Evolutionary conservation across 306 rosid genomes (phyloP), one percentile per base, ranked within the genome.

Genomic region (Sechiopsis laciniata): DNA sequence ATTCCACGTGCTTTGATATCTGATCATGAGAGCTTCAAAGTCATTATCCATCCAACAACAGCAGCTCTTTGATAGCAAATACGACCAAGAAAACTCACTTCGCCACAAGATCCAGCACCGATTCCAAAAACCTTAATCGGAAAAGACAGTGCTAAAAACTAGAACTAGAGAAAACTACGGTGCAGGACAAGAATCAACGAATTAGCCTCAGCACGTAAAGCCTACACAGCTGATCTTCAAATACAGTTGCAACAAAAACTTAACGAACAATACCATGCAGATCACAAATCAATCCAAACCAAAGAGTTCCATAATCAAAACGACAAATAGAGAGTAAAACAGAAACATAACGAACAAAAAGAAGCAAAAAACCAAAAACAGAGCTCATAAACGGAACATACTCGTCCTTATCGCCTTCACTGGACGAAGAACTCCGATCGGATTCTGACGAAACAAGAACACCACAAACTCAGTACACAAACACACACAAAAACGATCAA

Each of bases 361-460:
- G 46, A 40, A 35, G 13, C 45, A 22, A 7, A 35, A 0, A 54
- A 8, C 15, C 35, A 1, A 69, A 68, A 9, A 50, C 55, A 79
- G 57, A 58, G 74, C 4, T 46, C 52, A 55, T 19, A 75, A 80
- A 68, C 74, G 11, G 75, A 76, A 80, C 92, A 15, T 77, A 88
- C 95, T 92, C 96, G 22, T 82, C 83, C 52, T 80, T 74, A 50
- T 83, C 86, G 19, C 37, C 85, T 52, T 65, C 42, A 57, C 80
- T 82, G 40, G 82, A 75, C n/a, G 87, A 85, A 68, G 70, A 50
- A 76, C 86, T 85, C 68, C 81, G 84, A 92, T 88, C 95, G 72
- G 85, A 85, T 73, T 86, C 96, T 89, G 88, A 8, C 15, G 22
- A 48, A 74, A 61, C 76, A 71, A 78, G 42, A 40, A 63, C 60